Base-by-base conservation (phyloP, 352 stramenopile species). In the Plasmopara viticola region DNA sequence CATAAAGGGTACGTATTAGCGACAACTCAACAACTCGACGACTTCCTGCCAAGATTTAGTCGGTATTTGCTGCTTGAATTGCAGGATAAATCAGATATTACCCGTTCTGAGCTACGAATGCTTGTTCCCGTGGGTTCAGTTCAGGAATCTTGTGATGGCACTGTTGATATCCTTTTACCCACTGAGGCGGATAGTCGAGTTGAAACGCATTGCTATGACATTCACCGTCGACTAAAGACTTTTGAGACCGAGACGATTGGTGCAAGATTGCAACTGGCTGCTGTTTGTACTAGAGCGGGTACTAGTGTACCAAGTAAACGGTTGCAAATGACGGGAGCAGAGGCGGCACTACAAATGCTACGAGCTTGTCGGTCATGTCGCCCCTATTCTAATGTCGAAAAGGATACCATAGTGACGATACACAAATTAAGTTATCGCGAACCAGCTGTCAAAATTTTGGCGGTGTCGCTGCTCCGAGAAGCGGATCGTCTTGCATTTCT, bases 311-410 rank as follows among this genome's bases (percentile, higher is more conserved):
- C 71, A 12, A 70, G 57, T 14, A 60, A 44, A 10, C 44, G 62
- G 4, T 31, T 80, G 9, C 44, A 57, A 8, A 81, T 87, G 76
- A 82, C 73, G 8, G 69, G 66, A 13, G 43, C 60, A 0, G 76
- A 87, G 35, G 65, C 68, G 9, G 67, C 72, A 6, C 15, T 84
- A 9, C 55, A 74, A 42, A 40, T 73, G 25, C 43, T 86, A 14
- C 64, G 61, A 54, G 56, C 64, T 3, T 86, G 72, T 44, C 56
- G 53, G 13, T 67, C 63, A 0, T 68, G 57, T 42, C 56, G 65
- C 8, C 67, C 64, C 6, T 78, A 70, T 38, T 67, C 64, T 0
- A 5, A 13, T 2, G 34, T 30, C 12, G 70, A 82, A 20, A 62
- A 30, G n/a, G 42, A 55, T 0, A 31, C 58, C 14, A 43, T 84